These are phyloP conservation scores for Globisporangium middletonii DNA, from an alignment of 352 stramenopile genomes.

Conservation along the genomic window DNA sequence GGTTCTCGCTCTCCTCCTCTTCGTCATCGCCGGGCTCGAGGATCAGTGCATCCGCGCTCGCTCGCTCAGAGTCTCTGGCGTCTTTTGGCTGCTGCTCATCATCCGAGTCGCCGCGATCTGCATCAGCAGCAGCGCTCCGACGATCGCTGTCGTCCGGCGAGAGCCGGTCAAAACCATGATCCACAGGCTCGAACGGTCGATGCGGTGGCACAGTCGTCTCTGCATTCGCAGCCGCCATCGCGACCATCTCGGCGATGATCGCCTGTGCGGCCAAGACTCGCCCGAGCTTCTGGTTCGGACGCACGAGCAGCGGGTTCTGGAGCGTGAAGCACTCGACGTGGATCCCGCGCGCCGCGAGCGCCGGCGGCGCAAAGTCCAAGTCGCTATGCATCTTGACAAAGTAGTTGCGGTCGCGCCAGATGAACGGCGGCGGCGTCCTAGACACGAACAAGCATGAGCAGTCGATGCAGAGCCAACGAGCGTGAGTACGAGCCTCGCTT, in stretches of 20 bases:
- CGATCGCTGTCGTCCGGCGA: background rate
- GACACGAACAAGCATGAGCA: background rate
- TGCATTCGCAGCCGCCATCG: background rate
- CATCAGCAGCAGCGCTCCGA: background rate
- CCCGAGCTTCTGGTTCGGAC: slow-evolving; percentile 58
- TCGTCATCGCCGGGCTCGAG: slow-evolving; percentile 1
- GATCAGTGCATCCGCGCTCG: slow-evolving; percentile 12
- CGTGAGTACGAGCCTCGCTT: background rate
- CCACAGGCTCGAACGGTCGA: slow-evolving; percentile 1
- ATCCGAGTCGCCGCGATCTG: background rate
- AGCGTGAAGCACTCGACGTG: slow-evolving; percentile 47
- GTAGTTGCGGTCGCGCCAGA: slow-evolving; percentile 71
- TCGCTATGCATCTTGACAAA: slow-evolving; percentile 69
- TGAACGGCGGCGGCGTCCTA: slow-evolving; percentile 57
- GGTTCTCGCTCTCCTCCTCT: background rate
- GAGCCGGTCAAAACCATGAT: slow-evolving; percentile 14
- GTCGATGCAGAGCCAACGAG: background rate
- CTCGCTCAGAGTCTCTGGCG: background rate
- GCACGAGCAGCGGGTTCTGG: slow-evolving; percentile 62
- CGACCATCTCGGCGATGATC: slow-evolving; percentile 71
- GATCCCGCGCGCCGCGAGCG: slow-evolving; percentile 43
- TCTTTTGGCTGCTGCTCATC: background rate
- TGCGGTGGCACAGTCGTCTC: background rate
- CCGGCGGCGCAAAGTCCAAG: slow-evolving; percentile 58
- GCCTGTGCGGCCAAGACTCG: slow-evolving; percentile 64